Evolutionary conservation across 768 basidiomycete genomes (phyloP), one percentile per base, ranked within the genome.

Genomic region (Pisolithus albus): DNA sequence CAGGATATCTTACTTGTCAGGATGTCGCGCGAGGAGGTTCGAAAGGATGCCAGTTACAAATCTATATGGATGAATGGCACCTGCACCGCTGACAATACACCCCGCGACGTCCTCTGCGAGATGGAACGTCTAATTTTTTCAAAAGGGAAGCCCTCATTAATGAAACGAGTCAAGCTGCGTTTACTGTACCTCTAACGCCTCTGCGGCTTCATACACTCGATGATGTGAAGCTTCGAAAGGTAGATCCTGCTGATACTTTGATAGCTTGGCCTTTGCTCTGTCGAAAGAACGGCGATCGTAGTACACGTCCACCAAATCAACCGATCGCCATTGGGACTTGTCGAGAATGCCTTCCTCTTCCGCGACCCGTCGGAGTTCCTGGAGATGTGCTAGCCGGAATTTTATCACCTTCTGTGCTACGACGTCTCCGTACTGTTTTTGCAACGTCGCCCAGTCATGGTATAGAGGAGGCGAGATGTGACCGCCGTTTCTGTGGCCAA

Each of bases 1-100:
- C 15, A 34, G 5, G 10, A 11, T 1, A 30, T 5, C 74, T 55
- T 55, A 82, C 81, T 67, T 72, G 10, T 76, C 61, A 11, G 75
- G 61, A 58, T 81, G 72, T 26, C 69, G 67, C 13, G 64, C 43
- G 4, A 86, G 63, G 4, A 86, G 70, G 28, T 78, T 79, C 21
- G 73, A 58, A 8, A 86, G 68, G 24, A 86, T 72, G 0, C 80
- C 76, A 1, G 85, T 88, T 11, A 87, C 78, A 40, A 85, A 72
- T 21, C 79, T 78, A 61, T 88, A 88, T 2, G 86, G 82, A 60
- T 88, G 83, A 4, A 83, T 66, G 0, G 85, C 80, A 6, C 82
- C 85, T 10, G 79, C 86, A 0, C 66, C 61, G 21, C 75, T 79
- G 11, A 70, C 66, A 36, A 87, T 74, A 49, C 76, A 77, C 1